phyloP scores from a whole-genome alignment of 768 basidiomycete genomes.

The Terana coerulea region DNA sequence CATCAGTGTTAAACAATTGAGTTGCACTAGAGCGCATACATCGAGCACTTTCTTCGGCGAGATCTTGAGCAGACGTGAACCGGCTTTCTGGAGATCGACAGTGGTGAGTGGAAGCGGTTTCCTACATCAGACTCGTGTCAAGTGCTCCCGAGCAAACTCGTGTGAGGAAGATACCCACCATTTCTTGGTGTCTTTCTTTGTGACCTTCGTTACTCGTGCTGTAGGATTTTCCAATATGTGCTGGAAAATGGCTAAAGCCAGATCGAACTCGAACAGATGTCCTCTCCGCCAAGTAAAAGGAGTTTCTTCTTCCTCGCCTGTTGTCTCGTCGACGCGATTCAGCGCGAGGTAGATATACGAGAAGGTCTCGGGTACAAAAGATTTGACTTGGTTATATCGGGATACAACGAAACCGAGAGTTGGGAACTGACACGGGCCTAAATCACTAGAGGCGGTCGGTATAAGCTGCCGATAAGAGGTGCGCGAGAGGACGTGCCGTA shows the following conservation, averaged over 20 bases:
- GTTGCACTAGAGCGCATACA: slow-evolving; percentile 37
- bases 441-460: not conserved
- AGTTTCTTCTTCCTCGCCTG: slow-evolving; percentile 53
- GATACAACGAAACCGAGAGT: slow-evolving; percentile 97
- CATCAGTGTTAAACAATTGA: slow-evolving; percentile 2
- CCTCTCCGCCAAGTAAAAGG: slow-evolving; percentile 86
- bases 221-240: slow-evolving; percentile 57
- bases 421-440: slow-evolving; percentile 98
- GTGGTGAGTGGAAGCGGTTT: slow-evolving; percentile 96
- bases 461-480: not conserved
- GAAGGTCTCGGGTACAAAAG: slow-evolving; percentile 84
- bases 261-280: slow-evolving; percentile 76
- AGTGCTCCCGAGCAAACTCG: no score
- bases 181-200: slow-evolving; percentile 88
- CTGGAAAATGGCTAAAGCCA: slow-evolving; percentile 68
- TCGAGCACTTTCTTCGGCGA: slow-evolving; percentile 91
- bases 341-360: slow-evolving; percentile 91
- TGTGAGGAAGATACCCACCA: slow-evolving; percentile 55
- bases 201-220: slow-evolving; percentile 75
- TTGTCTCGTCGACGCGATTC: slow-evolving; percentile 34
- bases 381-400: slow-evolving; percentile 81
- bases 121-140: slow-evolving; percentile 37
- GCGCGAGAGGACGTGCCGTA: slow-evolving; percentile 60
- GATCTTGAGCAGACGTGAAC: slow-evolving; percentile 83
- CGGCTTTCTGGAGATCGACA: slow-evolving; percentile 95